Conservation (phyloP, 768 basidiomycete genomes). For the Gelatoporia subvermispora region DNA sequence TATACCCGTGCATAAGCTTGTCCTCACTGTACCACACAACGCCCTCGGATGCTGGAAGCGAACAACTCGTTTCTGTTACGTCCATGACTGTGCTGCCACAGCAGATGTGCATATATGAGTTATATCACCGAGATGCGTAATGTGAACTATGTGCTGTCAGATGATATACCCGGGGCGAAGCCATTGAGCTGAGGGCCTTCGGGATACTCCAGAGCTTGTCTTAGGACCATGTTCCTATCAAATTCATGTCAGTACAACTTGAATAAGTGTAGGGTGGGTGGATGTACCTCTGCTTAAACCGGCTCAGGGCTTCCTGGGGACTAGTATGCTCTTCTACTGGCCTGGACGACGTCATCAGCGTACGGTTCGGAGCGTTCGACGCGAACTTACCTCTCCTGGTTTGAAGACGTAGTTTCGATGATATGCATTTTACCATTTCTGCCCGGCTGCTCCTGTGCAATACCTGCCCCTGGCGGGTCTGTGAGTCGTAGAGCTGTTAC, state of each 20-base stretch:
- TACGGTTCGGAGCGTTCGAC: not conserved
- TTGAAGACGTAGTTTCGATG: slow-evolving; percentile 53
- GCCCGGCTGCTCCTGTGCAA: slow-evolving; percentile 36
- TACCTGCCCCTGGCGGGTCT: slow-evolving; percentile 68
- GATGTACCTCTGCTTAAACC: slow-evolving; percentile 64
- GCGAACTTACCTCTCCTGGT: slow-evolving; percentile 45
- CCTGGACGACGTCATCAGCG: slow-evolving; percentile 7
- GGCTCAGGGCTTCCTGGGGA: slow-evolving; percentile 47
- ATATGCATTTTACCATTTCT: slow-evolving; percentile 70
- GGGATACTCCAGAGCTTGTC: slow-evolving; percentile 50
- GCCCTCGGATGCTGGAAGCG: too few species aligned
- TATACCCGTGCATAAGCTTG: too few species aligned
- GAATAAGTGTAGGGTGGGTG: slow-evolving; percentile 15
- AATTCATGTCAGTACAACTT: not conserved
- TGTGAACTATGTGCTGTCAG: too few species aligned
- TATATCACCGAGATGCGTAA: not conserved
- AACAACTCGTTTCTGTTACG: too few species aligned
- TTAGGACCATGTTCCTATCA: slow-evolving; percentile 48
- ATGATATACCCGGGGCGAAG: too few species aligned
- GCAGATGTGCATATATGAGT: not conserved
- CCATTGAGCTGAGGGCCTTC: not conserved
- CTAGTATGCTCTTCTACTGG: slow-evolving; percentile 27
- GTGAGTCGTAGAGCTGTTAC: slow-evolving; percentile 59
- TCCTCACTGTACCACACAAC: too few species aligned
- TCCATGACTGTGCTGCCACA: too few species aligned